phyloP scores from a whole-genome alignment of 2,329 filamentous ascomycete species.

The Cladophialophora bantiana region DNA sequence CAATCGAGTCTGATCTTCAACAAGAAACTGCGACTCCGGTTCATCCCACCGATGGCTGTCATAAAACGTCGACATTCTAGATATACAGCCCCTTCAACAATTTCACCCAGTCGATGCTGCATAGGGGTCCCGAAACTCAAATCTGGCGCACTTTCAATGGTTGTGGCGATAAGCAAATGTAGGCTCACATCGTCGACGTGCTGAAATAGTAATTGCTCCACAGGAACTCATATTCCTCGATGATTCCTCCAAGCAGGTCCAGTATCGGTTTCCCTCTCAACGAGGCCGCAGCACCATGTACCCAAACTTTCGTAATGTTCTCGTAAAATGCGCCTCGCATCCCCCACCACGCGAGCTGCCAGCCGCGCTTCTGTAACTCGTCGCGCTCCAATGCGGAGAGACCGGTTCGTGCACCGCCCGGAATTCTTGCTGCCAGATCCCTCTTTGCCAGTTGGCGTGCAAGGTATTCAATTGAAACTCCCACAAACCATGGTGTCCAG shows the following conservation, averaged over 20 bases:
- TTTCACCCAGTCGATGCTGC: neutral
- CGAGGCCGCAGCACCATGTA: conserved; percentile 66
- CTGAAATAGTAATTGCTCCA: conserved; percentile 98
- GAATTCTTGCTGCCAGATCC: conserved; percentile 66
- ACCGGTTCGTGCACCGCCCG: conserved; percentile 72
- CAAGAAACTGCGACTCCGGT: neutral
- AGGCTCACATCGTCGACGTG: conserved; percentile 62
- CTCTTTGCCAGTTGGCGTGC: conserved; percentile 82
- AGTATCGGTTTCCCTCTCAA: conserved; percentile 77
- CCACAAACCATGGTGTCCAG: conserved; percentile 92
- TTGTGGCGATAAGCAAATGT: neutral
- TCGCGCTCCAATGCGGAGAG: conserved; percentile 86
- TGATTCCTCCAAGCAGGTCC: conserved; percentile 79
- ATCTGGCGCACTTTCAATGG: neutral
- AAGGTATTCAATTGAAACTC: conserved; percentile 82
- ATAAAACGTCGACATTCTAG: neutral
- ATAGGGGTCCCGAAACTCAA: neutral
- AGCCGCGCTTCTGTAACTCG: conserved; percentile 85
- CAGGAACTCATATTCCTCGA: conserved; percentile 96
- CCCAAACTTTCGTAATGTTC: conserved; percentile 69
- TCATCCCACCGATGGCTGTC: neutral
- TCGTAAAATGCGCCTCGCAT: conserved; percentile 99
- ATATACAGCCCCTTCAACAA: neutral
- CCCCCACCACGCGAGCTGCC: conserved; percentile 92
- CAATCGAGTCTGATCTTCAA: neutral